These are phyloP conservation scores for Jaltomata sinuosa DNA, from an alignment of 257 asterid species.

Conservation along the genomic window DNA sequence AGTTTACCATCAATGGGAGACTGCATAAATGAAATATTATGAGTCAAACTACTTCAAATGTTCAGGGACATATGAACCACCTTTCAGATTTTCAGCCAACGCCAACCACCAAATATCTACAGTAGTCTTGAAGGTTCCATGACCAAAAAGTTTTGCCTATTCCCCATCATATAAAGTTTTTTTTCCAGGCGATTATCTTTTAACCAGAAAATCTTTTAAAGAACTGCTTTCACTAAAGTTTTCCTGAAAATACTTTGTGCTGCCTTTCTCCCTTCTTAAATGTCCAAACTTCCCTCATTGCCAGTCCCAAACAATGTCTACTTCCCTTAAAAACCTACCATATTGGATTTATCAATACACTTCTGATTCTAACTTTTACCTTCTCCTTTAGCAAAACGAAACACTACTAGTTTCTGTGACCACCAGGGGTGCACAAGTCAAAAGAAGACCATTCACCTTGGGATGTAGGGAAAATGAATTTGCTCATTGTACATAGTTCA, in stretches of 20 bases:
- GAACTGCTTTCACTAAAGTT: not conserved
- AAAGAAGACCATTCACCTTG: not conserved
- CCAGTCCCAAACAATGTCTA: constrained; percentile 1
- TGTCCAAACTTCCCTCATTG: not conserved
- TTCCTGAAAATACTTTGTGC: not conserved
- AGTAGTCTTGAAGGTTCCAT: not conserved
- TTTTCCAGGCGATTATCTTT: not conserved
- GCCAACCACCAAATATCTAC: not conserved
- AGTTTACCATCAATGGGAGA: not conserved
- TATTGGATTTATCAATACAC: not conserved
- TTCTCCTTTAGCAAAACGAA: not conserved
- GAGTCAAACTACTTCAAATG: not conserved
- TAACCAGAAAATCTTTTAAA: not conserved
- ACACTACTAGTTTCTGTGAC: not conserved
- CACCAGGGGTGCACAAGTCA: not conserved
- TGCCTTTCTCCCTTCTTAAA: not conserved
- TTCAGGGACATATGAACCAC: not conserved
- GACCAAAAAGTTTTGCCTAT: not conserved
- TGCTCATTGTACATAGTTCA: not conserved
- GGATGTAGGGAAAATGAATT: not conserved
- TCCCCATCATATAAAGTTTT: not conserved
- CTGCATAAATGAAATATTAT: not conserved
- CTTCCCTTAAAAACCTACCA: not conserved
- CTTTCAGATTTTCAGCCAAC: not conserved
- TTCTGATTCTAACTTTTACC: not conserved